These are phyloP conservation scores for Colletotrichum tropicicola DNA, from an alignment of 2,329 filamentous ascomycete genomes.

Conservation along the genomic window DNA sequence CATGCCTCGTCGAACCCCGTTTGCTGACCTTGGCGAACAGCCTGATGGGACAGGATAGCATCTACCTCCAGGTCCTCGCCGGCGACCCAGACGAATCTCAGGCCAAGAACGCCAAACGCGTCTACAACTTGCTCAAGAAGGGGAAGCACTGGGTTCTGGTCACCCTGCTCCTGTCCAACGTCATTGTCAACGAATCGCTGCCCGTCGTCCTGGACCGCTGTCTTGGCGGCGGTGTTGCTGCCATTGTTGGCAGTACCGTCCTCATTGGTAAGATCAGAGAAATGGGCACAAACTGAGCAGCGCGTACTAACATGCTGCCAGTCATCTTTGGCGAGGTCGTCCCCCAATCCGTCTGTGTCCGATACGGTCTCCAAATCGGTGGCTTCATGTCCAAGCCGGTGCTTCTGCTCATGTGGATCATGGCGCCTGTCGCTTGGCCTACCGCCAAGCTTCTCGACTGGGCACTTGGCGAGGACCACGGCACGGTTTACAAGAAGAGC, in stretches of 20 bases:
- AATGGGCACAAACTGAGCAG: background rate
- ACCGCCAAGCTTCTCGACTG: constrained; percentile 95
- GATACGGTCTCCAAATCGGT: constrained; percentile 93
- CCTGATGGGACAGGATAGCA: constrained; percentile 83
- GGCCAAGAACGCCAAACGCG: constrained; percentile 83
- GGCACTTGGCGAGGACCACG: constrained; percentile 88
- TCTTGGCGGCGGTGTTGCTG: constrained; percentile 92
- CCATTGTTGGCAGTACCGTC: constrained; percentile 91
- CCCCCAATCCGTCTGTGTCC: constrained; percentile 94
- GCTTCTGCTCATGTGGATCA: constrained; percentile 88
- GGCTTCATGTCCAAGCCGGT: constrained; percentile 93
- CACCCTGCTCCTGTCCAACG: constrained; percentile 91
- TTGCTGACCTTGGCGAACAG: constrained; percentile 40
- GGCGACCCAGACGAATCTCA: constrained; percentile 87
- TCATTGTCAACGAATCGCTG: constrained; percentile 96
- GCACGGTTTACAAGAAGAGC: constrained; percentile 97
- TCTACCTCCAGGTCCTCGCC: constrained; percentile 94
- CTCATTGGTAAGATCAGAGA: constrained; percentile 77
- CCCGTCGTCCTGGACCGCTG: constrained; percentile 95
- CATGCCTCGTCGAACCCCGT: background rate
- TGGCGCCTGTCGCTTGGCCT: constrained; percentile 91
- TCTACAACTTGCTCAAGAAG: constrained; percentile 80
- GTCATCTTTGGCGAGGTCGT: constrained; percentile 98
- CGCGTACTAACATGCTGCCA: constrained; percentile 45
- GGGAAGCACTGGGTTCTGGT: constrained; percentile 99